Base-by-base conservation (phyloP, 306 rosid species). In the Pterocarpus santalinus region DNA sequence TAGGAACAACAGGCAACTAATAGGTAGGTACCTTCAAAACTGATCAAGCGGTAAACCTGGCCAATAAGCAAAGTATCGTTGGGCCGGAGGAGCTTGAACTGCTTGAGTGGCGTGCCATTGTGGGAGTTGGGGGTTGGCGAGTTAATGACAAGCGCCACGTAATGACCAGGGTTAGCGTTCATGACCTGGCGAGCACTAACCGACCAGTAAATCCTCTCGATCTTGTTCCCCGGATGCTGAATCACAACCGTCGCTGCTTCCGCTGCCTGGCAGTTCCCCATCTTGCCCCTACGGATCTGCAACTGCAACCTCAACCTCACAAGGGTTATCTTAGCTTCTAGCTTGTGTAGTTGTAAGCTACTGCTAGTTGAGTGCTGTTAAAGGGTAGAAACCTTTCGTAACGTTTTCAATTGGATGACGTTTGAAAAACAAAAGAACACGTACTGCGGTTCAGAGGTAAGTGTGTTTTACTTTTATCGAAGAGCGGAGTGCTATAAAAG, bases 221-320 rank as follows among this genome's bases (percentile, higher is more conserved):
- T 72, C 91, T 82, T 92, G 39, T 65, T 83, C 28, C 85, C 32
- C 3, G 93, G 94, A 53, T 92, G 91, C 7, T 89, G 88, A 55
- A 92, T 86, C 75, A 92, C 86, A 69, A 92, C 97, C 77, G 93
- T 89, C 43, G 97, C 94, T 13, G 91, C 90, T 73, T 90, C 97
- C 58, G 93, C 93, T 52, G 97, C 94, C 74, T 92, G 97, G 72
- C 97, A 92, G 60, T 92, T 92, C n/a, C 97, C 97, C 97, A 92
- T 92, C 46, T 15, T 9, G 4, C 11, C 32, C 32, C 64, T 58
- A 9, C 10, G 53, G 53, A 47, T 47, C n/a, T 47, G 49, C 49
- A 22, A 22, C 28, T 43, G 53, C 53, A 47, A 47, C 53, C 10
- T 3, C 13, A 47, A 47, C 53, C 53, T 47, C 4, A 47, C 53